Conservation (phyloP, 345 rosid species). For the Psidium friedrichsthalianum region DNA sequence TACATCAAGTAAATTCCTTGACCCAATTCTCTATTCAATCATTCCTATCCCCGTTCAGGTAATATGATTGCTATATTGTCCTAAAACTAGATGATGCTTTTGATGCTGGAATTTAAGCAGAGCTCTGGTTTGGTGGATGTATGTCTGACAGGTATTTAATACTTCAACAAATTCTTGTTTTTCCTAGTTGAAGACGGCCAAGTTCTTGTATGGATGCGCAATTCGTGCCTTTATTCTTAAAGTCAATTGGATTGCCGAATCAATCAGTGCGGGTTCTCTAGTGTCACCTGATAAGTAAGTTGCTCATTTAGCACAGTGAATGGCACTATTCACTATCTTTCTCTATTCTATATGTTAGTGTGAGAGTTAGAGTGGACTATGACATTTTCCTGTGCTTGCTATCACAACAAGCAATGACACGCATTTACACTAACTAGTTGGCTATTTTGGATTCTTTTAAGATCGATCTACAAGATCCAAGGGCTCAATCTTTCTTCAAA, state of each 20-base stretch:
- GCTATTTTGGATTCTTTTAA: background rate
- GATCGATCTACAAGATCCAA: background rate
- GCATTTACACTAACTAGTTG: background rate
- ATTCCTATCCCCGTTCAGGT: background rate
- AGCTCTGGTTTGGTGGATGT: background rate
- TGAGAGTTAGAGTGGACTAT: background rate
- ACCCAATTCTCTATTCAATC: background rate
- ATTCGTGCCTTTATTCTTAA: slow-evolving; percentile 36
- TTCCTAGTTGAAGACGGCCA: slow-evolving; percentile 39
- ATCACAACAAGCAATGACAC: background rate
- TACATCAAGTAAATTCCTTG: background rate
- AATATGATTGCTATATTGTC: background rate
- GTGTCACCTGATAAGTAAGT: slow-evolving; percentile 41
- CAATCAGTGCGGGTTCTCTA: slow-evolving; percentile 31
- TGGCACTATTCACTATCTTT: background rate
- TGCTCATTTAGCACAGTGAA: background rate
- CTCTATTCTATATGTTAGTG: background rate
- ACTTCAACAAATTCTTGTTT: background rate
- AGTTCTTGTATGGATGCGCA: slow-evolving; percentile 59
- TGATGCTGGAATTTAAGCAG: background rate
- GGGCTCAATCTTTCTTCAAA: background rate
- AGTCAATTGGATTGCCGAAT: slow-evolving; percentile 42
- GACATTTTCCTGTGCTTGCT: background rate
- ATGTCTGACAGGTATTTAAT: background rate
- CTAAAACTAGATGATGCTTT: background rate